These are phyloP conservation scores for Mrakia frigida DNA, from an alignment of 768 basidiomycete genomes.

Conservation along the genomic window DNA sequence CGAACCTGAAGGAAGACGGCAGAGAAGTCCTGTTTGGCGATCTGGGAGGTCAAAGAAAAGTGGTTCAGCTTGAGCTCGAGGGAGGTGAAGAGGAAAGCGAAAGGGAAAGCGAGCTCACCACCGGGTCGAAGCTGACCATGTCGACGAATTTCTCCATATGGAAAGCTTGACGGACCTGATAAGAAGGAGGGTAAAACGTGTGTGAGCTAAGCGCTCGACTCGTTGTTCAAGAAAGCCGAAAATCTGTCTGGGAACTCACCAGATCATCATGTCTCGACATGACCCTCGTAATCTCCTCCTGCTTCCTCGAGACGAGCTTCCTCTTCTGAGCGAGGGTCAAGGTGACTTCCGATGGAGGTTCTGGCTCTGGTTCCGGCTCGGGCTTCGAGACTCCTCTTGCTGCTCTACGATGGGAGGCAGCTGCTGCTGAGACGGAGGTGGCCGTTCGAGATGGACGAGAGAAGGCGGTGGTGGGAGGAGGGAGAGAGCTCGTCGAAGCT, in stretches of 20 bases:
- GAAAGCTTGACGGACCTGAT: constrained; percentile 76
- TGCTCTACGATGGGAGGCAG: background rate
- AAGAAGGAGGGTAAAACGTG: too few species aligned
- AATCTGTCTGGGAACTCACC: constrained; percentile 50
- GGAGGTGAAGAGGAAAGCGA: constrained; percentile 16
- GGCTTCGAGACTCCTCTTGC: background rate
- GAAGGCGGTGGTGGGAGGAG: background rate
- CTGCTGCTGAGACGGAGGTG: background rate
- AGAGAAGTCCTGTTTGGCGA: background rate
- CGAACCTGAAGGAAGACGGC: constrained; percentile 4
- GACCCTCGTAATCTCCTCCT: constrained; percentile 21
- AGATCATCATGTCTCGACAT: constrained; percentile 65
- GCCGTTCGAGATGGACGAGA: constrained; percentile 4
- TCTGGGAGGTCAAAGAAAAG: background rate
- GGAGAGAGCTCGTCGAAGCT: background rate
- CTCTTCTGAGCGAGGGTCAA: background rate
- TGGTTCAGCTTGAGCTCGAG: background rate
- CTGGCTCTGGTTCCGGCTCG: background rate
- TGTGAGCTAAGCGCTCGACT: too few species aligned
- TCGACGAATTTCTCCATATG: constrained; percentile 77
- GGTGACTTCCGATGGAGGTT: background rate
- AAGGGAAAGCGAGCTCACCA: constrained; percentile 48
- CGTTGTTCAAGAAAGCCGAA: too few species aligned
- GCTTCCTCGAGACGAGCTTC: constrained; percentile 22
- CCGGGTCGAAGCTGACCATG: constrained; percentile 70